Percentiles rank a stretch among this genome's conserved stretches.
Evolutionary conservation across 768 basidiomycete species (phyloP).

Genomic region (Cystobasidium tubakii): DNA sequence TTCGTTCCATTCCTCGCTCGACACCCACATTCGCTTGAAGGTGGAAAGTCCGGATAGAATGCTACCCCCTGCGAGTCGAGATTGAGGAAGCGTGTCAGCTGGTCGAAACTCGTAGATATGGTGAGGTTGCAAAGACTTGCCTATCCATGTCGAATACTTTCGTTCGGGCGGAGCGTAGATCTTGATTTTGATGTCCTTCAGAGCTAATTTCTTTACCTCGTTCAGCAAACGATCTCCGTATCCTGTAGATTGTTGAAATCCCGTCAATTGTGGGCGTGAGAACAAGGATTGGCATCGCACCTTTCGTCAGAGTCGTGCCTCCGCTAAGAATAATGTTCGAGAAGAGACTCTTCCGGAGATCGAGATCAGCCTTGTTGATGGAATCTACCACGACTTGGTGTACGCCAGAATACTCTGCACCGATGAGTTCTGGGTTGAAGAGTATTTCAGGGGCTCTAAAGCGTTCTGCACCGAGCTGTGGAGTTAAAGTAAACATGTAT

Average conservation of each 20-base stretch:
- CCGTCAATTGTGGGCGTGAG: not conserved
- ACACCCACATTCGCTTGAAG: slow-evolving; percentile 99
- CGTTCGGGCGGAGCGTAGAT: slow-evolving; percentile 99
- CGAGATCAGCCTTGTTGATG: slow-evolving; percentile 89
- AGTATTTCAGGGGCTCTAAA: slow-evolving; percentile 95
- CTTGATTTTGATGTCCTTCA: slow-evolving; percentile 97
- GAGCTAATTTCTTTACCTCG: slow-evolving; percentile 89
- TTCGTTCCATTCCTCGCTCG: slow-evolving; percentile 97
- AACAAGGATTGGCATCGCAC: slow-evolving; percentile 52
- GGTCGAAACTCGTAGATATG: not conserved
- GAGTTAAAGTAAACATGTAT: not conserved
- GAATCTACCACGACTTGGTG: slow-evolving; percentile 99
- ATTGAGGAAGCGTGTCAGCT: slow-evolving; percentile 47
- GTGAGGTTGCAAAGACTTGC: slow-evolving; percentile 40
- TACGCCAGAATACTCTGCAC: slow-evolving; percentile 91
- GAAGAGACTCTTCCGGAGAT: slow-evolving; percentile 88
- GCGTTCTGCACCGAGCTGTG: slow-evolving; percentile 82
- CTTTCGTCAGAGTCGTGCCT: slow-evolving; percentile 89
- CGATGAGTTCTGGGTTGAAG: slow-evolving; percentile 94
- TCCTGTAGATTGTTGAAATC: slow-evolving; percentile 54
- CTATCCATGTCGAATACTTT: slow-evolving; percentile 91
- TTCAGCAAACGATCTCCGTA: slow-evolving; percentile 94
- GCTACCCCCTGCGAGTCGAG: slow-evolving; percentile 72
- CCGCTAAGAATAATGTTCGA: slow-evolving; percentile 95
- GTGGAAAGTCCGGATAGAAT: slow-evolving; percentile 92